Base-by-base conservation (phyloP, 352 stramenopile genomes). In the Phytophthora foliorum region DNA sequence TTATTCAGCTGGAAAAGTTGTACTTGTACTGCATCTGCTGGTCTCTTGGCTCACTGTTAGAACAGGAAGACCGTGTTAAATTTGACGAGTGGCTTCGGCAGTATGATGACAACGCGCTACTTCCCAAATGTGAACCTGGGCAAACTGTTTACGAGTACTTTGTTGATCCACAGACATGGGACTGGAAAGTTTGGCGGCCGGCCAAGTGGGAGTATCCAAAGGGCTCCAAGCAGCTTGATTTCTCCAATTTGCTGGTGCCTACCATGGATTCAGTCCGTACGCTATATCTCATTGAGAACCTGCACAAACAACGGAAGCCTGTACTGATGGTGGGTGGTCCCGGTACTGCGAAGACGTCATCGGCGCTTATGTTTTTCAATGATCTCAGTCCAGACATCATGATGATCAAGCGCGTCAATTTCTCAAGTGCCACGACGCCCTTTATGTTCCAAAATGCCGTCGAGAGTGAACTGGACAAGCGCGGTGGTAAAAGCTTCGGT, bases 391-490 rank as follows among this genome's bases (percentile, higher is more conserved):
- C 94, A 1, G 91, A 97, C 32, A 81, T 81, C 19, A 98, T 98
- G 90, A 89, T 98, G 39, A 97, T 99, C 29, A 99, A 99, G 77
- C 88, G 94, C 25, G 97, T 99, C 58, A 99, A 99, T 77, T 99
- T 99, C 71, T 99, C 97, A 4, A 98, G 91, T 55, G 97, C 97
- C 0, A 99, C 97, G 24, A 99, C 97, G 10, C 91, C 97, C 22
- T 98, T 98, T 64, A 99, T 99, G 95, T 99, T 98, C 67, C 98
- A 99, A 70, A 98, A 96, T 48, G 92, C 95, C 0, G 97, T 99
- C 49, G 98, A 99, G 75, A 92, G 93, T n/a, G 95, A 99, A 61
- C 83, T 99, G 13, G 98, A 99, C 63, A 99, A 99, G 78, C 92
- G 97, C 39, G 97, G 97, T 31, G 97, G 97, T 13, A 99, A 99